Conservation (phyloP, 2,329 filamentous ascomycete species). For the Paecilomyces variotii region DNA sequence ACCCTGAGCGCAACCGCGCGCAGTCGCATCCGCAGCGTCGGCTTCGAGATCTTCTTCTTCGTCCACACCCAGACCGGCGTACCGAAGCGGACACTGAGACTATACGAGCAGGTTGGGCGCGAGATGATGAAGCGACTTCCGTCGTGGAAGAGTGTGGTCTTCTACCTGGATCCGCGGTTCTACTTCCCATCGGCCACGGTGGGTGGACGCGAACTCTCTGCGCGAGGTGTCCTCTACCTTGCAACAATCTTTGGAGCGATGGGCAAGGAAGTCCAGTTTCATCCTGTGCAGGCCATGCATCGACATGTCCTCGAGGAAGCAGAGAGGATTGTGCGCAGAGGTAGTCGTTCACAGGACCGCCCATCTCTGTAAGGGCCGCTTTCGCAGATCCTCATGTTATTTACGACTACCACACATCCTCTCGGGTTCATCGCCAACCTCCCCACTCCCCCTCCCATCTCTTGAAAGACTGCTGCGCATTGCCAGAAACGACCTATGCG, state of each 20-base stretch:
- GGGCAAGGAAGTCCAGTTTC: constrained; percentile 22
- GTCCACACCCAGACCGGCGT: constrained; percentile 26
- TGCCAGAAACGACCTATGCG: neutral
- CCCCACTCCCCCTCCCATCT: neutral
- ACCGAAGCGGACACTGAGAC: constrained; percentile 23
- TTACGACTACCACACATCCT: neutral
- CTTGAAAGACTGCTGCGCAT: neutral
- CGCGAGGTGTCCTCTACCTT: constrained; percentile 22
- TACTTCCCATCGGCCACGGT: constrained; percentile 21
- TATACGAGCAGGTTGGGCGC: constrained; percentile 21
- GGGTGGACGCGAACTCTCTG: constrained; percentile 20
- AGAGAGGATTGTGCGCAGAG: neutral
- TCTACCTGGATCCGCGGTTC: constrained; percentile 28
- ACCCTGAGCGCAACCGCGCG: constrained; percentile 24
- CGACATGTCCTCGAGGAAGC: constrained; percentile 18
- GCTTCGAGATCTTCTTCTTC: constrained; percentile 30
- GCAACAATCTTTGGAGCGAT: constrained; percentile 19
- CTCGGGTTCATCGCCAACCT: neutral
- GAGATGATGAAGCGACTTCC: constrained; percentile 19
- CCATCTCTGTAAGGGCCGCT: constrained; percentile 1
- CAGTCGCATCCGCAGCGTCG: constrained; percentile 23
- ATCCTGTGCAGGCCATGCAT: constrained; percentile 20
- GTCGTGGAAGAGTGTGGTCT: constrained; percentile 16
- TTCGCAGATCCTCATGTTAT: neutral
- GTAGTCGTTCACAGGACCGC: constrained; percentile 2